Conservation (phyloP, 2,329 filamentous ascomycete genomes). For the Grosmannia huntii region DNA sequence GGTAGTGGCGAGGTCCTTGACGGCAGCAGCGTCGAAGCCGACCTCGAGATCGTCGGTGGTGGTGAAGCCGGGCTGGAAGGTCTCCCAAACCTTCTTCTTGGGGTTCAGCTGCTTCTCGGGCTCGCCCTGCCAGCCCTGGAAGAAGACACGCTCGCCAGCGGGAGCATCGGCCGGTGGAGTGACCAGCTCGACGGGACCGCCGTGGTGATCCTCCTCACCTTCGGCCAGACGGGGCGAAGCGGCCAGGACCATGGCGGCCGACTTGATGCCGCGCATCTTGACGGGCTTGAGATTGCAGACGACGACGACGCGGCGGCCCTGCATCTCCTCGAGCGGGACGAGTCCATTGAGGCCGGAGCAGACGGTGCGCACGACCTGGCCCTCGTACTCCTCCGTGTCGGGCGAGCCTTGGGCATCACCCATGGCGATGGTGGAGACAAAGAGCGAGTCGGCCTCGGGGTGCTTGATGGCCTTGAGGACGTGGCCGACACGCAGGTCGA, state of each 20-base stretch:
- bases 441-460: conserved; percentile 92
- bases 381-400: conserved; percentile 84
- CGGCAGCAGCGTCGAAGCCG: conserved; percentile 67
- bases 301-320: conserved; percentile 84
- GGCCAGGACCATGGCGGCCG: conserved; percentile 81
- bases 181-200: conserved; percentile 84
- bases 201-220: conserved; percentile 75
- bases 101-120: conserved; percentile 91
- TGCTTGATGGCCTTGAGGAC: conserved; percentile 93
- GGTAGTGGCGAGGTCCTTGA: conserved; percentile 64
- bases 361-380: conserved; percentile 83
- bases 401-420: conserved; percentile 77
- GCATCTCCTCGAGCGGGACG: conserved; percentile 89
- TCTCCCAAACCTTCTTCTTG: conserved; percentile 99
- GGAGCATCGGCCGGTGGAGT: conserved; percentile 63
- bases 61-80: conserved; percentile 88
- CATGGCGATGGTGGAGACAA: conserved; percentile 88
- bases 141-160: conserved; percentile 80
- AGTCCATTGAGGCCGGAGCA: conserved; percentile 95
- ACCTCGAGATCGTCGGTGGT: conserved; percentile 74
- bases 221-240: conserved; percentile 75
- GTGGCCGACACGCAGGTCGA: conserved; percentile 92
- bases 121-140: conserved; percentile 89
- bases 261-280: conserved; percentile 86
- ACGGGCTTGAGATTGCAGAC: conserved; percentile 98